These are phyloP conservation scores for Selenicereus undatus DNA, from an alignment of 148 eudicot species.

Conservation along the genomic window DNA sequence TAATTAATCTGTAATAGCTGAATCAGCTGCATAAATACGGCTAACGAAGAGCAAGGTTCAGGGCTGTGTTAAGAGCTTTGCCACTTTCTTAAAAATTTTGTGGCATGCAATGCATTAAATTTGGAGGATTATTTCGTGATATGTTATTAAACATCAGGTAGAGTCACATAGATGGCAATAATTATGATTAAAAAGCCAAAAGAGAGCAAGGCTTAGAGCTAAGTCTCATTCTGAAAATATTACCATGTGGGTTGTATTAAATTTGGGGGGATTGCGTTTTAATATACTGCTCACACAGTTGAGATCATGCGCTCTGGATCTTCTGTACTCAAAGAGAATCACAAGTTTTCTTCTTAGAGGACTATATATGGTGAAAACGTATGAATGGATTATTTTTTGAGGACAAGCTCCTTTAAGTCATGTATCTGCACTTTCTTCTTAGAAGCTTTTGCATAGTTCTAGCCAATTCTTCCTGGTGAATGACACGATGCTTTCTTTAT, in stretches of 20 bases:
- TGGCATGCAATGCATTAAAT: background rate
- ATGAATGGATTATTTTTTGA: background rate
- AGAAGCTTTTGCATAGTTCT: background rate
- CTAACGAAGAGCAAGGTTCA: background rate
- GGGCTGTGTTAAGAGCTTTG: background rate
- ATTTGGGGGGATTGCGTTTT: background rate
- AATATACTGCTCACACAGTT: background rate
- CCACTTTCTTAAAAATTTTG: background rate
- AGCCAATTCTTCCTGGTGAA: background rate
- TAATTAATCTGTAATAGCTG: background rate
- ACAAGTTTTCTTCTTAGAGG: background rate
- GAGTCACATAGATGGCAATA: background rate
- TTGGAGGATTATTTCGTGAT: background rate
- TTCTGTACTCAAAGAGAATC: background rate
- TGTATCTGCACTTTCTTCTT: background rate
- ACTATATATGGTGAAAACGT: background rate
- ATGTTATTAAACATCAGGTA: background rate
- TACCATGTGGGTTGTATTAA: background rate
- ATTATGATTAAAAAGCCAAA: background rate
- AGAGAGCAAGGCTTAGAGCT: background rate
- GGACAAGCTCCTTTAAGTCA: background rate
- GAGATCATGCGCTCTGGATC: background rate
- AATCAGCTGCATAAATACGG: background rate
- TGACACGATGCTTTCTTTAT: background rate
- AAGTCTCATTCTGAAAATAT: background rate